phyloP scores from a whole-genome alignment of 2,329 filamentous ascomycete species.

The Escovopsis sp. region DNA sequence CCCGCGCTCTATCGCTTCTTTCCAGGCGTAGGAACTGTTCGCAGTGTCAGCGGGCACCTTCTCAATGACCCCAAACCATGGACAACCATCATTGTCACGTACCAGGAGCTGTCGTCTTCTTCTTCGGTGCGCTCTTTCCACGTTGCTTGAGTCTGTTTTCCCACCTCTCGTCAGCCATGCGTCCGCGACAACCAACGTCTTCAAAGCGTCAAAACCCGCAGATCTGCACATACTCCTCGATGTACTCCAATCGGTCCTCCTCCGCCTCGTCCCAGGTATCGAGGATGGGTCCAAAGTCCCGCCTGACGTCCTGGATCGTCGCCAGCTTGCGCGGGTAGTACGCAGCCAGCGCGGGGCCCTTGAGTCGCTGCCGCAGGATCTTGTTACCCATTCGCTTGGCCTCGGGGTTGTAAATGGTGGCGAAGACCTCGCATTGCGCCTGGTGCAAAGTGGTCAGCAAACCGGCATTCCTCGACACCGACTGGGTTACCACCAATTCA shows the following conservation, averaged over 20 bases:
- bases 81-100: too few relatives aligned
- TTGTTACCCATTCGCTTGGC: conserved; percentile 76
- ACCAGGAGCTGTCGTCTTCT: conserved; percentile 51
- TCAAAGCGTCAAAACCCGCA: too few relatives aligned
- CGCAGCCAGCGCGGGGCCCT: conserved; percentile 65
- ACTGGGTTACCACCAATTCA: too few relatives aligned
- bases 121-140: conserved; percentile 80
- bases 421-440: conserved; percentile 87
- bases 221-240: conserved; percentile 49
- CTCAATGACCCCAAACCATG: too few relatives aligned
- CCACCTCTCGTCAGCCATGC: conserved; percentile 15
- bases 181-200: too few relatives aligned
- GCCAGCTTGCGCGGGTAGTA: conserved; percentile 76
- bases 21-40: conserved; percentile 14
- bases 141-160: conserved; percentile 50
- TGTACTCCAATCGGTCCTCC: conserved; percentile 63
- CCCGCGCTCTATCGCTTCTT: conserved; percentile 16
- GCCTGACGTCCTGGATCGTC: conserved; percentile 59
- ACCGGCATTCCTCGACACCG: background rate
- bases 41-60: too few relatives aligned
- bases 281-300: conserved; percentile 50
- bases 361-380: conserved; percentile 74
- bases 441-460: conserved; percentile 27
- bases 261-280: conserved; percentile 62
- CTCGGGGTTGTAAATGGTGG: conserved; percentile 78